These are phyloP conservation scores for Eucalyptus regnans DNA, from an alignment of 345 rosid genomes.

Conservation along the genomic window DNA sequence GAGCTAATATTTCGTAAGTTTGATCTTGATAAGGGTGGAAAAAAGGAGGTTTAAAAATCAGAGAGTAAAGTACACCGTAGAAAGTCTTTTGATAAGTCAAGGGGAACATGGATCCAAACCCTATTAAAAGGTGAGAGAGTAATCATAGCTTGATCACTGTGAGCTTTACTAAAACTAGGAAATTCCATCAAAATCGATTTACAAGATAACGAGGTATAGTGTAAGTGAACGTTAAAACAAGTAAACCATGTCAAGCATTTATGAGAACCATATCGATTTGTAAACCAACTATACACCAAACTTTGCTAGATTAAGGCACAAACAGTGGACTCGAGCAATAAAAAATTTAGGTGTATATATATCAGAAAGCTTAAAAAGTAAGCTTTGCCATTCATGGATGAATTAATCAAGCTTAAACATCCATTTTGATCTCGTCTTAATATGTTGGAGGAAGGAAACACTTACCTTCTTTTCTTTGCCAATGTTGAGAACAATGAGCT, in stretches of 20 bases:
- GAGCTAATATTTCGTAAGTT: background rate
- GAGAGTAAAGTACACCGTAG: background rate
- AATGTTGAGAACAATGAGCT: slow-evolving; percentile 87
- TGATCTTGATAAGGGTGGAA: background rate
- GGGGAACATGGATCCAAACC: background rate
- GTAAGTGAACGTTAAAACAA: background rate
- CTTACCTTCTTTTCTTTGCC: slow-evolving; percentile 81
- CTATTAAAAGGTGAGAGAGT: background rate
- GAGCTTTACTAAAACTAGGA: background rate
- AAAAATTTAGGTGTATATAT: background rate
- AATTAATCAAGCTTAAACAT: background rate
- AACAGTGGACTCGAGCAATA: background rate
- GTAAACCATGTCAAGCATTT: background rate
- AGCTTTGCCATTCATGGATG: background rate
- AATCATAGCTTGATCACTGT: background rate
- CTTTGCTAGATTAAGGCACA: background rate
- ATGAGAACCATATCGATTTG: background rate
- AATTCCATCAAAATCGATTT: background rate
- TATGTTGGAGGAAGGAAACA: background rate
- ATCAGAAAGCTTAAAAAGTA: background rate
- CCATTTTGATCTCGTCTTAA: background rate
- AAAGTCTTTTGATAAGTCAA: background rate
- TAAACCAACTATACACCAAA: background rate
- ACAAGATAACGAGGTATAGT: background rate
- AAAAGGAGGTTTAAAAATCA: background rate